These are phyloP conservation scores for Plenodomus lindquistii DNA, from an alignment of 2,329 filamentous ascomycete species.

Conservation along the genomic window DNA sequence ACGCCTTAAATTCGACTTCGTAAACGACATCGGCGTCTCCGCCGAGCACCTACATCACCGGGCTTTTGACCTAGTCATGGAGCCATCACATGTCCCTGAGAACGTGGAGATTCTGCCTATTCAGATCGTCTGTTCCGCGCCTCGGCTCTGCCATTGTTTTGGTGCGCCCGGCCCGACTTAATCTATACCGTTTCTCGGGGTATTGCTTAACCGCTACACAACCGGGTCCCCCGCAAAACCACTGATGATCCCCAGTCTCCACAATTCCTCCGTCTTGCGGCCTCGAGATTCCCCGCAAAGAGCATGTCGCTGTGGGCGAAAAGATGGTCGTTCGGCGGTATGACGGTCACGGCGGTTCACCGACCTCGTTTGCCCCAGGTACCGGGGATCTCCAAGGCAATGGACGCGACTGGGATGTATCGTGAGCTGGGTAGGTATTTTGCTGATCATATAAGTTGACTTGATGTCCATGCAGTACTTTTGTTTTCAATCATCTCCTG, in stretches of 20 bases:
- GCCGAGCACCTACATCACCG: neutral
- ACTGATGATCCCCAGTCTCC: slow-evolving; percentile 4
- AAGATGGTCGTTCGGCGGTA: neutral
- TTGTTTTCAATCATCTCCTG: slow-evolving; percentile 1
- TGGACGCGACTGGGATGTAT: neutral
- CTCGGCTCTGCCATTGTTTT: slow-evolving; percentile 5
- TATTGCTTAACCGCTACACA: neutral
- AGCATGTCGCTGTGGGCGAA: neutral
- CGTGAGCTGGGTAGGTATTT: neutral
- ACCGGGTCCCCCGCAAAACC: slow-evolving; percentile 13
- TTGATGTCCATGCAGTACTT: neutral
- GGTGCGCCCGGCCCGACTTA: neutral
- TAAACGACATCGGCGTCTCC: neutral
- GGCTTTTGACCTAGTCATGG: neutral
- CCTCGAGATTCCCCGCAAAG: slow-evolving; percentile 14
- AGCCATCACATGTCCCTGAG: no score
- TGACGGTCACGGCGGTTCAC: neutral
- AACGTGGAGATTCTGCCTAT: neutral
- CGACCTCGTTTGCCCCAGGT: neutral
- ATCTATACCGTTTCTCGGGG: neutral
- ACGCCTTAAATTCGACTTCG: neutral
- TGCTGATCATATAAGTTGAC: neutral
- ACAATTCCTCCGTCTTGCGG: slow-evolving; percentile 12
- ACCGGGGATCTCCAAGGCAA: neutral
- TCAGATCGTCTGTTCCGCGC: neutral